Conservation (phyloP, 306 rosid species). For the Herpetospermum pedunculosum region DNA sequence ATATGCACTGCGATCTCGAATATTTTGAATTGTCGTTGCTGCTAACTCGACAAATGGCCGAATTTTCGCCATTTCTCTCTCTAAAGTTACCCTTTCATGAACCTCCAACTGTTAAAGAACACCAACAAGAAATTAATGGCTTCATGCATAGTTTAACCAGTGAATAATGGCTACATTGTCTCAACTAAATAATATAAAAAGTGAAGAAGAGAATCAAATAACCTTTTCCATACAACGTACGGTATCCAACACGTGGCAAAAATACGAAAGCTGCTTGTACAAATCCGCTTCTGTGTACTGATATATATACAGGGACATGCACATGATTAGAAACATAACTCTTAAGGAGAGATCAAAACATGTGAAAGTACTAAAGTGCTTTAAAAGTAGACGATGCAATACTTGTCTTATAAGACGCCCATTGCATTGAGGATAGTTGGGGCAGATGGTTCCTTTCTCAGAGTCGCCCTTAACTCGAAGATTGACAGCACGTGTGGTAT, state of each 20-base stretch:
- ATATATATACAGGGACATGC: slow-evolving; percentile 7
- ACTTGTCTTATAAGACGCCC: slow-evolving; percentile 78
- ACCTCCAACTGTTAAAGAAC: slow-evolving; percentile 40
- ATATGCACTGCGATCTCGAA: slow-evolving; percentile 70
- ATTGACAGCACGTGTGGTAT: slow-evolving; percentile 61
- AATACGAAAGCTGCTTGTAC: slow-evolving; percentile 76
- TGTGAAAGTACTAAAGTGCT: background rate
- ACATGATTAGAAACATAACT: background rate
- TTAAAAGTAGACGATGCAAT: slow-evolving; percentile 14
- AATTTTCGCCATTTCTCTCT: slow-evolving; percentile 54
- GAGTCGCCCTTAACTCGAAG: slow-evolving; percentile 70
- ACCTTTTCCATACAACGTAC: slow-evolving; percentile 71
- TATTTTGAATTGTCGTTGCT: slow-evolving; percentile 42
- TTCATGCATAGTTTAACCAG: background rate
- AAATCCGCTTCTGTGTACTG: slow-evolving; percentile 81
- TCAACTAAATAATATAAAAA: background rate
- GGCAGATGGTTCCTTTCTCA: slow-evolving; percentile 93
- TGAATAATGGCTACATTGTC: background rate
- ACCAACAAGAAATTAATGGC: slow-evolving; percentile 1
- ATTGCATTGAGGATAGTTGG: slow-evolving; percentile 79
- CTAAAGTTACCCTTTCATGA: slow-evolving; percentile 38
- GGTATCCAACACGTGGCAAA: slow-evolving; percentile 62
- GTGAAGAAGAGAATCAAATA: background rate
- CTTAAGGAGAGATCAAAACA: background rate
- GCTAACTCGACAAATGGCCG: slow-evolving; percentile 48